Evolutionary conservation across 306 rosid genomes (phyloP), one percentile per base, ranked within the genome.

Genomic region (Ormosia semicastrata): DNA sequence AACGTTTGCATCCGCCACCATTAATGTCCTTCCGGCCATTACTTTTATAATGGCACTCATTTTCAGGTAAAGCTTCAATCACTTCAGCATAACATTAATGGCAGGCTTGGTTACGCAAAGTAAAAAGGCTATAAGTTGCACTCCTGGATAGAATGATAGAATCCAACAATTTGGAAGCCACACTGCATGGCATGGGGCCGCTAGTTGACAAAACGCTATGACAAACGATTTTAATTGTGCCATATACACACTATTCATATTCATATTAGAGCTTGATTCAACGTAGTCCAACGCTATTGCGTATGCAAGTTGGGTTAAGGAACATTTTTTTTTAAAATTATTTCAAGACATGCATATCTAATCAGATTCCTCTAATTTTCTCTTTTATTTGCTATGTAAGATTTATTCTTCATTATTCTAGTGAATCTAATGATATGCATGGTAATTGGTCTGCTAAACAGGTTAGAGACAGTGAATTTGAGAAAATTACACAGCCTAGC

Each of bases 11-110:
- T 88, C 99, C 4, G 97, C 97, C 58, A 80, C 79, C 2, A 78
- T 92, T 66, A 96, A 96, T 58, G 85, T 94, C 68, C 94, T 96
- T 49, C 99, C 99, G 2, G 99, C 99, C 68, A 84, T 96, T 5
- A 96, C 99, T 71, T 96, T 96, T 82, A 24, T 92, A 13, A 85
- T 96, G 98, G 99, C 99, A 54, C 87, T 93, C 87, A 78, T 80
- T 78, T 96, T 96, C 97, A 88, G 99, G 99, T 96, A 81, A 64
- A 58, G 79, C 18, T 60, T 60, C 87, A 54, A 56, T 70, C 85
- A 56, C 56, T 66, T 77, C 80, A 29, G 39, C 60, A 34, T 39
- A 9, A 66, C 2, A 79, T 56, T 40, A 36, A 76, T 76, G 54
- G 11, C n/a, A 57, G n/a, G n/a, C 72, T 36, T n/a, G 54, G 75